A percentile compares a stretch with the other conserved stretches of the same genome.
Conservation (phyloP, 257 asterid species). For the Ilex asprella region DNA sequence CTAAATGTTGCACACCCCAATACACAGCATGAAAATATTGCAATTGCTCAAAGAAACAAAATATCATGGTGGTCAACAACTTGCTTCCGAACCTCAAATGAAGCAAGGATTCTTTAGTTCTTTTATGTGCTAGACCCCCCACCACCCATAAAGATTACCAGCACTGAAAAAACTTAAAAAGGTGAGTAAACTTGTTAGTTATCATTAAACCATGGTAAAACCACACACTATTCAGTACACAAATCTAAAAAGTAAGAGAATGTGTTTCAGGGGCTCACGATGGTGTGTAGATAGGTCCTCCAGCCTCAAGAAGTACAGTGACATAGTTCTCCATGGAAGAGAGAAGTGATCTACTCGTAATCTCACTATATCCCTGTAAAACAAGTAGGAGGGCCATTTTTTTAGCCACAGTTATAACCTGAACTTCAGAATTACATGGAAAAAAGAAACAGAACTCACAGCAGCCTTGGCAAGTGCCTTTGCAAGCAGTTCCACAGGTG, state of each 20-base stretch:
- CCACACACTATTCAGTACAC: background rate
- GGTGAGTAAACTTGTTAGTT: no score
- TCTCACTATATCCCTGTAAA: conserved; percentile 78
- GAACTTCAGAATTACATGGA: background rate
- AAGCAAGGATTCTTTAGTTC: no score
- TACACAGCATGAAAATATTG: no score
- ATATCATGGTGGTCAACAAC: no score
- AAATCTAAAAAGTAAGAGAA: background rate
- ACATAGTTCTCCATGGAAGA: conserved; percentile 83
- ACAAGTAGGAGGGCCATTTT: no score
- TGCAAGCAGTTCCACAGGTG: conserved; percentile 75
- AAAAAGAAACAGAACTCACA: conserved; percentile 37
- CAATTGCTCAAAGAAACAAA: no score
- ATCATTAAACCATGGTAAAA: no score
- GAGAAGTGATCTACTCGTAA: conserved; percentile 80
- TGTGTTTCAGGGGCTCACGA: conserved; percentile 46
- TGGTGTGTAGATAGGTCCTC: conserved; percentile 59
- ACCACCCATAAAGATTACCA: no score
- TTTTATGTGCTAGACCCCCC: no score
- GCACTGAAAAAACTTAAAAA: no score
- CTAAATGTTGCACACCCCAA: no score
- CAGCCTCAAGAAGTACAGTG: conserved; percentile 70
- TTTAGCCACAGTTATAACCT: background rate
- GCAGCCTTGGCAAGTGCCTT: conserved; percentile 96
- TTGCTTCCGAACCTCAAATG: no score